These are phyloP conservation scores for Apiospora malaysiana DNA, from an alignment of 2,329 filamentous ascomycete genomes.

Conservation along the genomic window DNA sequence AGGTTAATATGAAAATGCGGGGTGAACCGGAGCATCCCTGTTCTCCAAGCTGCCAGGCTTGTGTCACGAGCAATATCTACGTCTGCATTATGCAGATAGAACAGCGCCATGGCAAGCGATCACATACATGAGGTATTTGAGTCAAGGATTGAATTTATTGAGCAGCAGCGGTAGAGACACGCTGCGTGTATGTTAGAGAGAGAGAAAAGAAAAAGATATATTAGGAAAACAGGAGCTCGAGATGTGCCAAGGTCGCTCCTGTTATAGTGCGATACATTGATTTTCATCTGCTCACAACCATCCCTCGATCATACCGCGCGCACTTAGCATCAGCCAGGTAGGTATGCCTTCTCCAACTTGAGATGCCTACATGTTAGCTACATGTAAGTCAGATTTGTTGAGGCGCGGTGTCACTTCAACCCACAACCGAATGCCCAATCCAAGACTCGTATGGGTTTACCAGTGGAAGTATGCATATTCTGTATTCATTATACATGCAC, in stretches of 20 bases:
- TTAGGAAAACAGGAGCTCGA: no score
- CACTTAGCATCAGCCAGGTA: no score
- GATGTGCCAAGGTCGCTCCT: no score
- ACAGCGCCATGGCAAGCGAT: background rate
- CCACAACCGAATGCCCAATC: background rate
- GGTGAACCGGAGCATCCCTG: background rate
- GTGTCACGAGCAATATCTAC: conserved; percentile 2
- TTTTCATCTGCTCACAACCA: no score
- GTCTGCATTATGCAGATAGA: background rate
- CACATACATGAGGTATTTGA: background rate
- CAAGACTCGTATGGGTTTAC: background rate
- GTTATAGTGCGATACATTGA: no score
- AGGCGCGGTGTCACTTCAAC: background rate
- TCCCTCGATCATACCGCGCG: background rate
- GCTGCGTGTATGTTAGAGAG: background rate
- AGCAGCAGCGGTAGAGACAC: background rate
- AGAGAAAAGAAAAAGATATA: background rate
- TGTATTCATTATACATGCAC: background rate
- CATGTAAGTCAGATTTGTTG: background rate
- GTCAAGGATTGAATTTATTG: background rate
- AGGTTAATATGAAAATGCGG: background rate
- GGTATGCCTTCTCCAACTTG: no score
- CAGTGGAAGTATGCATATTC: background rate
- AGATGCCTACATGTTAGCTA: no score
- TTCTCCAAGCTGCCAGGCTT: background rate